These are phyloP conservation scores for Yamadazyma kanchanaburiensis DNA, from an alignment of 1,139 yeast genomes.

Conservation along the genomic window DNA sequence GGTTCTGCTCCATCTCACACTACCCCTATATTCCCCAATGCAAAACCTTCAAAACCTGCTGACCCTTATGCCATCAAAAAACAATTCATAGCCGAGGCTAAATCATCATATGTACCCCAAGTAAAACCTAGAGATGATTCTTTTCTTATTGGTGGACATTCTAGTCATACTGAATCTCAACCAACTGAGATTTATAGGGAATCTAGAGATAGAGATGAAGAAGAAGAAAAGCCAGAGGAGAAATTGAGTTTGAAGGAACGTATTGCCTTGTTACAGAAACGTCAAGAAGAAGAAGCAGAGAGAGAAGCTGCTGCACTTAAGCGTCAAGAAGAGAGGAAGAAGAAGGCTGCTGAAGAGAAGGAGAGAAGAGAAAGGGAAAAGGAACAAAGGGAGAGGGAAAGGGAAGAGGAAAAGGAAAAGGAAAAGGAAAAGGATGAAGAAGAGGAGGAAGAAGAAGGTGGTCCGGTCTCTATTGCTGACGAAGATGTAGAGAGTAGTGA, in stretches of 20 bases:
- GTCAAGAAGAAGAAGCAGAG: slow-evolving; percentile 79
- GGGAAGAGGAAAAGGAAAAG: slow-evolving; percentile 1
- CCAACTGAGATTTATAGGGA: slow-evolving; percentile 15
- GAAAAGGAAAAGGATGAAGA: not conserved
- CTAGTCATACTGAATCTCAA: slow-evolving; percentile 16
- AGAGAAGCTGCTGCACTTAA: slow-evolving; percentile 61
- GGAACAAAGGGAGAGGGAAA: slow-evolving; percentile 2
- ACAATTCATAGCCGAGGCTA: slow-evolving; percentile 39
- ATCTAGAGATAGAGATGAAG: slow-evolving; percentile 19
- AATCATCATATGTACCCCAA: slow-evolving; percentile 44
- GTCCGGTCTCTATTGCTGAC: not conserved
- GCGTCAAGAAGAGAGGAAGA: slow-evolving; percentile 55
- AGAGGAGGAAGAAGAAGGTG: slow-evolving; percentile 1
- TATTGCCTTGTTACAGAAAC: slow-evolving; percentile 77
- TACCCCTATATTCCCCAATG: slow-evolving; percentile 24
- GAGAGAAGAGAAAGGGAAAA: slow-evolving; percentile 14
- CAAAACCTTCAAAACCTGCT: slow-evolving; percentile 19
- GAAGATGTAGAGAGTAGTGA: not conserved
- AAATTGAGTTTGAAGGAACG: slow-evolving; percentile 83
- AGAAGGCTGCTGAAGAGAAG: slow-evolving; percentile 36
- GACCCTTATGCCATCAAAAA: slow-evolving; percentile 46
- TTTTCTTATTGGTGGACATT: slow-evolving; percentile 27
- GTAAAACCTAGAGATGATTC: slow-evolving; percentile 42
- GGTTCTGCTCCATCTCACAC: not conserved
- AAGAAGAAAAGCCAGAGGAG: slow-evolving; percentile 29